These are phyloP conservation scores for Entomortierella lignicola DNA, from an alignment of 192 early-diverging fungal genomes.

Conservation along the genomic window DNA sequence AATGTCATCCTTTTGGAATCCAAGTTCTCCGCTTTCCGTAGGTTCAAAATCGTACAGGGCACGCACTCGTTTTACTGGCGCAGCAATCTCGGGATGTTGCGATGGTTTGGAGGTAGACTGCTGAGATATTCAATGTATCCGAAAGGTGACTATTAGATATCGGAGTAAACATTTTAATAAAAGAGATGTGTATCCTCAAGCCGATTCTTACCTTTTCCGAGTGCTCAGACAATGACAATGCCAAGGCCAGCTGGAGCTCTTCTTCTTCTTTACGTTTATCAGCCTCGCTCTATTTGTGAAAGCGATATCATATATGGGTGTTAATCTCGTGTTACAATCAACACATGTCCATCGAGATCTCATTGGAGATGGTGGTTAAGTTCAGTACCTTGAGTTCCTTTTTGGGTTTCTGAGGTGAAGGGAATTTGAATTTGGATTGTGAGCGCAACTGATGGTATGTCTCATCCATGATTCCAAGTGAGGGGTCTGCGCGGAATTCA, in stretches of 20 bases:
- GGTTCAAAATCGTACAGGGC: slow-evolving; percentile 95
- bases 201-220: slow-evolving; percentile 28
- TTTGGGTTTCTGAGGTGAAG: slow-evolving; percentile 85
- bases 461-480: slow-evolving; percentile 84
- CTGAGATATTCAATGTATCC: slow-evolving; percentile 1
- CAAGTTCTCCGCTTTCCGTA: slow-evolving; percentile 91
- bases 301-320: background rate
- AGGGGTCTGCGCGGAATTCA: slow-evolving; percentile 82
- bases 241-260: slow-evolving; percentile 92
- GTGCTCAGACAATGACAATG: slow-evolving; percentile 83
- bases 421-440: slow-evolving; percentile 72
- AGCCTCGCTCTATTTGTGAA: slow-evolving; percentile 61
- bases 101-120: slow-evolving; percentile 28
- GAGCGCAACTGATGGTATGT: slow-evolving; percentile 70
- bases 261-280: slow-evolving; percentile 95
- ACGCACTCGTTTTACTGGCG: slow-evolving; percentile 82
- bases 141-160: background rate
- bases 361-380: too few relatives aligned
- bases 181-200: background rate
- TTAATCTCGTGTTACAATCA: too few relatives aligned
- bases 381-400: slow-evolving; percentile 66
- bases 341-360: too few relatives aligned
- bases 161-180: too few relatives aligned
- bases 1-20: slow-evolving; percentile 88
- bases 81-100: slow-evolving; percentile 35